phyloP scores from a whole-genome alignment of 768 basidiomycete species.

The Pleurotus sapidus region DNA sequence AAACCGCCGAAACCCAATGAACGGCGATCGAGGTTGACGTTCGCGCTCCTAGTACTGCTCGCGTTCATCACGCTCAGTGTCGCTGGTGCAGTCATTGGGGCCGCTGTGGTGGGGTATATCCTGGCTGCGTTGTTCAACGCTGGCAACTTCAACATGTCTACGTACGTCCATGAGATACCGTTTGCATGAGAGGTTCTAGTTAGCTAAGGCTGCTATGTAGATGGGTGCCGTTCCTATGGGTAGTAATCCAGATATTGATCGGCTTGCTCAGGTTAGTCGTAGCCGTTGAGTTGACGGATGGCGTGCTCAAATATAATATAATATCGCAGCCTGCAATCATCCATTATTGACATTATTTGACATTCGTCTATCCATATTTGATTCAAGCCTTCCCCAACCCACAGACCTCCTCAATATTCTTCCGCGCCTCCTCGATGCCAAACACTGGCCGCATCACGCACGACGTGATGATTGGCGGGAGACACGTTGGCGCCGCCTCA shows the following conservation, averaged over 20 bases:
- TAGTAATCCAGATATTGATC: conserved; percentile 37
- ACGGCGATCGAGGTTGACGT: conserved; percentile 42
- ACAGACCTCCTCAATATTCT: conserved; percentile 61
- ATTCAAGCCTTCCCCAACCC: conserved; percentile 22
- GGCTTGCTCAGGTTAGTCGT: conserved; percentile 35
- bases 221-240: conserved; percentile 46
- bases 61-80: conserved; percentile 38
- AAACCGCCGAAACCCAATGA: conserved; percentile 28
- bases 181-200: too few species aligned
- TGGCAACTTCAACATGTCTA: conserved; percentile 47
- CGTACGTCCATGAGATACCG: conserved; percentile 28
- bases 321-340: conserved; percentile 10
- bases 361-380: neutral
- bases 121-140: conserved; percentile 43
- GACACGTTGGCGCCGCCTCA: conserved; percentile 54
- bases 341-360: conserved; percentile 15
- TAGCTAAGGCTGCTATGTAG: conserved; percentile 15
- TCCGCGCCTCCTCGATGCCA: conserved; percentile 55
- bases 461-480: conserved; percentile 64
- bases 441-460: conserved; percentile 43
- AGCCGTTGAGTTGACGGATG: neutral
- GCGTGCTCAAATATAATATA: neutral
- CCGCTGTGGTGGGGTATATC: conserved; percentile 43
- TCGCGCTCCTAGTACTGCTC: conserved; percentile 43
- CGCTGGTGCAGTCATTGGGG: conserved; percentile 43